Percentiles rank a stretch among this genome's conserved stretches.
Evolutionary conservation across 208 protist genomes (phyloP).

Genomic region (Leishmania turanica): DNA sequence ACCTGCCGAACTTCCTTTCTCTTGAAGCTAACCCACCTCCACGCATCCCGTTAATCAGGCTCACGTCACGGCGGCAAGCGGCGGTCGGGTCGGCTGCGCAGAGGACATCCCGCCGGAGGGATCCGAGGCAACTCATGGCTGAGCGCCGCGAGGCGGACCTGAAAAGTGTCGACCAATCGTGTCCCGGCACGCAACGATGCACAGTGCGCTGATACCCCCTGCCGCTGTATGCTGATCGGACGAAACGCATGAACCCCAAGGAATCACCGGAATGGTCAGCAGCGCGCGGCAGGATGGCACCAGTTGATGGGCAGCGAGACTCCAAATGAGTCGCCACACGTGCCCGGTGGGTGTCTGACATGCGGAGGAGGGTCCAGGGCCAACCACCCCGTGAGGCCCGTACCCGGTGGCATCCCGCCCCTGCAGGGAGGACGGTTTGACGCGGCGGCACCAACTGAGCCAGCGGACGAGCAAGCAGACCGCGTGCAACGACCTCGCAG

Average conservation of each 20-base stretch:
- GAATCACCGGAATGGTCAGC: background rate
- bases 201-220: background rate
- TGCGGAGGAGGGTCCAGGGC: too few species aligned
- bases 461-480: too few species aligned
- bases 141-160: background rate
- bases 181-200: background rate
- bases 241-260: background rate
- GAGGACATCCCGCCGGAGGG: too few species aligned
- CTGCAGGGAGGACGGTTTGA: too few species aligned
- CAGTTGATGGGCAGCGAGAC: too few species aligned
- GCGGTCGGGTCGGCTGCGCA: background rate
- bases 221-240: background rate
- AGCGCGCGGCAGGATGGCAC: background rate
- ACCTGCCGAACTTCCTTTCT: background rate
- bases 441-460: too few species aligned
- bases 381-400: too few species aligned
- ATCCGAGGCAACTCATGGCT: too few species aligned
- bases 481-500: too few species aligned
- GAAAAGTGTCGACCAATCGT: background rate
- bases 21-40: background rate
- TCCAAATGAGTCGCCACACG: too few species aligned
- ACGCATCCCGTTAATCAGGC: background rate
- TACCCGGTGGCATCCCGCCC: too few species aligned
- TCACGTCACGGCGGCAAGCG: background rate
- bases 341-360: too few species aligned